Base-by-base conservation (phyloP, 768 basidiomycete genomes). In the Collybia nuda region DNA sequence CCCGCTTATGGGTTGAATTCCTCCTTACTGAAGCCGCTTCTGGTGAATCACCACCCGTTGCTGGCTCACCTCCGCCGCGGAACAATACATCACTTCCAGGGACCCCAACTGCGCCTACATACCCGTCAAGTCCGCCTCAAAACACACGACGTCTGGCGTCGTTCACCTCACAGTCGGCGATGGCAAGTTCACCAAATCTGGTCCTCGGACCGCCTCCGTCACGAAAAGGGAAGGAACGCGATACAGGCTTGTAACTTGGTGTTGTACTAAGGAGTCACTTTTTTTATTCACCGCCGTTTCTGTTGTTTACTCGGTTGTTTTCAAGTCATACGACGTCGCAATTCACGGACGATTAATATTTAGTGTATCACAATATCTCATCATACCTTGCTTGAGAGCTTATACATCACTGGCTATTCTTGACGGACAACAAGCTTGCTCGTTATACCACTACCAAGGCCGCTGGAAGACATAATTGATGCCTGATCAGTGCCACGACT, bases 1-100 rank as follows among this genome's bases (percentile, higher is more conserved):
- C 93, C 35, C 90, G 94, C 41, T 80, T 98, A 9, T 99, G 94
- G 87, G 96, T 99, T 41, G 97, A 99, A 67, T 99, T 96, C 65
- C 79, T 99, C 3, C 85, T 99, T 55, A 96, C 93, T 19, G 96
- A 99, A 72, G 87, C 94, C 0, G 76, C 80, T 1, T 57, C 75
- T 5, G 78, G 77, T 14, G 69, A 73, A 43, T 59, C 68, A 2
- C 58, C 64, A 7, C 52, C 63, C 22, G 47, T 56, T 47, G 14
- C n/a, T 40, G 37, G 60, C 6, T 53, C 63, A 24, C 53, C 64
- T 6, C 54, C 64, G 8, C 60, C 64, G n/a, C 59, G 61, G 15
- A 64, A 53, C 26, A 61, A 66, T 40, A 61, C 58, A 7, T 75
- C 71, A 5, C 60, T 69, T 18, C 71, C 73, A 15, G 60, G 57